Percentiles rank a stretch among this genome's conserved stretches.
phyloP scores from a whole-genome alignment of 257 asterid genomes.

The Nicotiana paniculata region DNA sequence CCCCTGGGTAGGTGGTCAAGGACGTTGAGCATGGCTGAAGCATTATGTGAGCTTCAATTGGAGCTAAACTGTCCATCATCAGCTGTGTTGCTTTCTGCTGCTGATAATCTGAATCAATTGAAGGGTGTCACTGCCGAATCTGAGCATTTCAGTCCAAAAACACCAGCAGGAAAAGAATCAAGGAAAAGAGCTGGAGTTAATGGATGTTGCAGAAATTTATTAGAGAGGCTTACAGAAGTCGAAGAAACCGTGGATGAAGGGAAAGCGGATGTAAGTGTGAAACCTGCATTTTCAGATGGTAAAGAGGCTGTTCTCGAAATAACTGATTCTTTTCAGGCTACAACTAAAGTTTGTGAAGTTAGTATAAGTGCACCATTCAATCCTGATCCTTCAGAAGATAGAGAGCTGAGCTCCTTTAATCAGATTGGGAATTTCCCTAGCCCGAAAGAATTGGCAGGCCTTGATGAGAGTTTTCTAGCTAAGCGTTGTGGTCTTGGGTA shows the following conservation, averaged over 20 bases:
- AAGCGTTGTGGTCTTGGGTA: conserved; percentile 71
- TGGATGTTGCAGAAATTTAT: conserved; percentile 21
- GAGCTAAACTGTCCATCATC: conserved; percentile 38
- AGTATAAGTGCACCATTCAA: conserved; percentile 7
- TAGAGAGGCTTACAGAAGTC: conserved; percentile 15
- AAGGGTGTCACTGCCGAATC: conserved; percentile 14
- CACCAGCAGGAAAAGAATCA: conserved; percentile 56
- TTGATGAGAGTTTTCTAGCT: conserved; percentile 49
- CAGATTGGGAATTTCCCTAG: conserved; percentile 64
- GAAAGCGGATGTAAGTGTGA: neutral
- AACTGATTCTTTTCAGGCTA: conserved; percentile 7
- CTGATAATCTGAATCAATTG: conserved; percentile 17
- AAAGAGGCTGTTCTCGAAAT: conserved; percentile 8
- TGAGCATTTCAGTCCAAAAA: conserved; percentile 37
- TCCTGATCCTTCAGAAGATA: conserved; percentile 11
- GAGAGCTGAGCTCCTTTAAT: neutral
- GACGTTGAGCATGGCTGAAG: conserved; percentile 72
- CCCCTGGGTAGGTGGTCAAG: conserved; percentile 64
- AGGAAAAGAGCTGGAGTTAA: conserved; percentile 21
- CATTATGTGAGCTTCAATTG: conserved; percentile 77
- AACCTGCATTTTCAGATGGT: conserved; percentile 5
- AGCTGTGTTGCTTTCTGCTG: conserved; percentile 4
- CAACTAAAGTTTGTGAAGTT: neutral
- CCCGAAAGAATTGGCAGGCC: conserved; percentile 53
- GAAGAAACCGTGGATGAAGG: conserved; percentile 7